A percentile compares a stretch with the other conserved stretches of the same genome.
Evolutionary conservation across 371 early-diverging fungal species (phyloP).

Genomic region (Mucor lusitanicus): DNA sequence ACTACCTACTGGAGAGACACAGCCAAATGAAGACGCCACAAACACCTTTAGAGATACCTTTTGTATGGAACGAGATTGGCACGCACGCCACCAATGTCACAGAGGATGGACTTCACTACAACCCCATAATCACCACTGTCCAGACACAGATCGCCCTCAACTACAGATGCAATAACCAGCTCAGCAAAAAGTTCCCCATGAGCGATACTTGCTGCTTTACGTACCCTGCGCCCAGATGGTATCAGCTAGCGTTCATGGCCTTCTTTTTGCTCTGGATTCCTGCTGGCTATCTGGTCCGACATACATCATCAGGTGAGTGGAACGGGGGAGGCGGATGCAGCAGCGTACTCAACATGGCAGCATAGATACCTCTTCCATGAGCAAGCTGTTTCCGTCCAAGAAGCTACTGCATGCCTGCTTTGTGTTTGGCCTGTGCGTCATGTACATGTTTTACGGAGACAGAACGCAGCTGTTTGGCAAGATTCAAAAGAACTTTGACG

Average conservation of each 20-base stretch:
- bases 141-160: slow-evolving; percentile 65
- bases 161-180: slow-evolving; percentile 59
- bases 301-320: slow-evolving; percentile 27
- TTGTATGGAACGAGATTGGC: slow-evolving; percentile 57
- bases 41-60: slow-evolving; percentile 47
- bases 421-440: slow-evolving; percentile 47
- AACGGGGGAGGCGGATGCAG: too few species aligned
- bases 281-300: slow-evolving; percentile 26
- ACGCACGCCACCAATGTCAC: slow-evolving; percentile 39
- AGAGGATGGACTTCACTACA: slow-evolving; percentile 68
- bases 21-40: background rate
- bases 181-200: slow-evolving; percentile 49
- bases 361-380: background rate
- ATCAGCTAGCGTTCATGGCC: slow-evolving; percentile 45
- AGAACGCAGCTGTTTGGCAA: slow-evolving; percentile 72
- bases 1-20: slow-evolving; percentile 40
- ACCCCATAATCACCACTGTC: slow-evolving; percentile 37
- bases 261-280: slow-evolving; percentile 55
- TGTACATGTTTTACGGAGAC: slow-evolving; percentile 65
- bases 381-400: background rate
- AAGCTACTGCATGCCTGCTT: slow-evolving; percentile 24
- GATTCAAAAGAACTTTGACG: slow-evolving; percentile 60
- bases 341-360: background rate
- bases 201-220: slow-evolving; percentile 65
- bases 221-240: slow-evolving; percentile 58